Evolutionary conservation across 352 stramenopile species (phyloP).

Genomic region (Globisporangium megalacanthum): DNA sequence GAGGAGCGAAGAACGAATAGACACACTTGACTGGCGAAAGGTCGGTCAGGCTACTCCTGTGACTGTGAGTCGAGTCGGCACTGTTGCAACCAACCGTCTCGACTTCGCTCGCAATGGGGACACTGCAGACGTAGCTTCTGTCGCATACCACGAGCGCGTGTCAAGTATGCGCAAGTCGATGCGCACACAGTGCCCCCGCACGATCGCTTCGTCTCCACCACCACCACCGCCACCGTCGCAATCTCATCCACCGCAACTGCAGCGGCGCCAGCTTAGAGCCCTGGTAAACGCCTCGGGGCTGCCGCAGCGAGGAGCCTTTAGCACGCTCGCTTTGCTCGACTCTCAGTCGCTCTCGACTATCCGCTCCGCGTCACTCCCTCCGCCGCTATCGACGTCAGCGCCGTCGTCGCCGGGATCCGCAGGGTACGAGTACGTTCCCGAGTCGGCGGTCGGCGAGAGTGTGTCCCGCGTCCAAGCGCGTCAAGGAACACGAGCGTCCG

Average conservation of each 20-base stretch:
- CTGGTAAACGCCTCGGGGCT: constrained; percentile 6
- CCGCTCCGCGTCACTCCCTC: constrained; percentile 4
- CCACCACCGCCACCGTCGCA: neutral
- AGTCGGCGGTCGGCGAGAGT: neutral
- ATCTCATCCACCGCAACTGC: neutral
- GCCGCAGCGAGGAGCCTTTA: constrained; percentile 31
- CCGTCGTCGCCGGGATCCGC: constrained; percentile 4
- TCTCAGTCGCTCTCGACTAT: neutral
- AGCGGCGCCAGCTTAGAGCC: constrained; percentile 3
- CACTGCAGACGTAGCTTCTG: no score
- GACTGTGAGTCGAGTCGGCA: no score
- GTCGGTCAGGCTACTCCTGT: no score
- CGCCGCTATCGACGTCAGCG: constrained; percentile 5
- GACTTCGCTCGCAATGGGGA: no score
- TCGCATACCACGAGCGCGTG: no score
- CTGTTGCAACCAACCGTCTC: no score
- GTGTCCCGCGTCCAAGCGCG: neutral
- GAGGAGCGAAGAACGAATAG: no score
- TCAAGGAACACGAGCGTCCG: neutral
- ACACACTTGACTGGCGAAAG: no score
- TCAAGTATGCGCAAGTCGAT: no score
- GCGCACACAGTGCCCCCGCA: no score
- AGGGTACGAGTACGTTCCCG: constrained; percentile 8
- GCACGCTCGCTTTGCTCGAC: constrained; percentile 23
- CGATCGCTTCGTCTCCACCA: neutral